Evolutionary conservation across 192 early-diverging fungal genomes (phyloP).

Genomic region (Podila minutissima): DNA sequence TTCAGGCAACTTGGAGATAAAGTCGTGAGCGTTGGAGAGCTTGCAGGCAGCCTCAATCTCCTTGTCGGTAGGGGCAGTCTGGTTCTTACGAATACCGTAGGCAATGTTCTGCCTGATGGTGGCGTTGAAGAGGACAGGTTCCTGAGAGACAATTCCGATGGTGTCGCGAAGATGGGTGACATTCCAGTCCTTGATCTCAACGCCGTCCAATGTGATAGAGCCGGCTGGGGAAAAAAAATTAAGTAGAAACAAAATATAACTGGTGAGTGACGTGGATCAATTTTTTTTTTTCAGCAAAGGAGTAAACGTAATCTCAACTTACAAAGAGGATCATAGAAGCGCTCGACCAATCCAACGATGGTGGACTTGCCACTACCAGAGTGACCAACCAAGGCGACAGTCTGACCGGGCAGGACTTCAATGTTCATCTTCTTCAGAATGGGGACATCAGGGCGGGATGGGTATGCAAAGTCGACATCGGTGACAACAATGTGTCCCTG

Average conservation of each 20-base stretch:
- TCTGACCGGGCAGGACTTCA: slow-evolving; percentile 77
- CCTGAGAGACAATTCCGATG: slow-evolving; percentile 93
- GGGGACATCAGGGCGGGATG: slow-evolving; percentile 79
- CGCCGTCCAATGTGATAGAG: slow-evolving; percentile 77
- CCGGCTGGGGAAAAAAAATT: slow-evolving; percentile 56
- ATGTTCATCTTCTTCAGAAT: slow-evolving; percentile 82
- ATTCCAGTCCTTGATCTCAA: slow-evolving; percentile 81
- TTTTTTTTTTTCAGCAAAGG: slow-evolving; percentile 82
- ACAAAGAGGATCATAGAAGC: slow-evolving; percentile 77
- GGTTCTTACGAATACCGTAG: slow-evolving; percentile 64
- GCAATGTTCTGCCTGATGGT: slow-evolving; percentile 85
- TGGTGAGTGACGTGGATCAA: not conserved
- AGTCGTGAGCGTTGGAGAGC: slow-evolving; percentile 80
- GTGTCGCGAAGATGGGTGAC: slow-evolving; percentile 86
- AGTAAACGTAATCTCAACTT: slow-evolving; percentile 62
- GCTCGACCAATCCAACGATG: slow-evolving; percentile 75
- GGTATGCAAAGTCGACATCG: slow-evolving; percentile 86
- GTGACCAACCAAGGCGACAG: slow-evolving; percentile 89
- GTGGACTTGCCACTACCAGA: slow-evolving; percentile 88
- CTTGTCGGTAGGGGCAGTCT: slow-evolving; percentile 61
- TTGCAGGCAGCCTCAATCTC: slow-evolving; percentile 68
- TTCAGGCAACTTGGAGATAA: slow-evolving; percentile 76
- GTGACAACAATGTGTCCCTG: slow-evolving; percentile 75
- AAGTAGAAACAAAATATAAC: not conserved
- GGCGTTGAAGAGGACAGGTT: slow-evolving; percentile 89